Evolutionary conservation across 169 alveolate species (phyloP).

Genomic region (Hammondia hammondi): DNA sequence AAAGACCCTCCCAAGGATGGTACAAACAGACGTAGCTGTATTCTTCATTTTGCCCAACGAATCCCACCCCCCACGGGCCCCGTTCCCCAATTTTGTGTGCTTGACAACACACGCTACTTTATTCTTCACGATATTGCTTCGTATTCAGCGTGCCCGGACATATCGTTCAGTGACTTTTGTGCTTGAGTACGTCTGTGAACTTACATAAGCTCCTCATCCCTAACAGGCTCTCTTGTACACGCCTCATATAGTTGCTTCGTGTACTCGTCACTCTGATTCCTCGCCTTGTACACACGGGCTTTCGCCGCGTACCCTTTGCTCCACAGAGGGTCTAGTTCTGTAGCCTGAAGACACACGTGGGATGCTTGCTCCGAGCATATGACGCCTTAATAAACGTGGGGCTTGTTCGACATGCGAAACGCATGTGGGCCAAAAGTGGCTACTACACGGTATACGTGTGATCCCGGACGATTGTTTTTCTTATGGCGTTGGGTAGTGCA

Average conservation of each 20-base stretch:
- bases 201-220: background rate
- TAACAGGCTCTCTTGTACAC: background rate
- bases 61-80: too few relatives aligned
- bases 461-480: too few relatives aligned
- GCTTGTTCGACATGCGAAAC: background rate
- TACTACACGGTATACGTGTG: background rate
- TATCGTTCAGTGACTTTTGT: background rate
- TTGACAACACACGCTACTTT: too few relatives aligned
- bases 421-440: background rate
- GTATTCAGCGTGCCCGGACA: too few relatives aligned
- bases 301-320: slow-evolving; percentile 8
- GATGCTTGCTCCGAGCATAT: too few relatives aligned
- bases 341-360: background rate
- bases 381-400: background rate
- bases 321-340: slow-evolving; percentile 15
- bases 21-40: too few relatives aligned
- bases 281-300: slow-evolving; percentile 16
- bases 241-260: slow-evolving; percentile 1
- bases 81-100: too few relatives aligned
- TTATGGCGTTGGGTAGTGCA: too few relatives aligned
- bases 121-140: too few relatives aligned
- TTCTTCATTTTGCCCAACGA: too few relatives aligned
- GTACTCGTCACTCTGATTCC: background rate
- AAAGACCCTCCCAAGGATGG: too few relatives aligned
- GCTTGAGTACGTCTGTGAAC: background rate